phyloP scores from a whole-genome alignment of 345 rosid species.

The Eucalyptus curtisii region DNA sequence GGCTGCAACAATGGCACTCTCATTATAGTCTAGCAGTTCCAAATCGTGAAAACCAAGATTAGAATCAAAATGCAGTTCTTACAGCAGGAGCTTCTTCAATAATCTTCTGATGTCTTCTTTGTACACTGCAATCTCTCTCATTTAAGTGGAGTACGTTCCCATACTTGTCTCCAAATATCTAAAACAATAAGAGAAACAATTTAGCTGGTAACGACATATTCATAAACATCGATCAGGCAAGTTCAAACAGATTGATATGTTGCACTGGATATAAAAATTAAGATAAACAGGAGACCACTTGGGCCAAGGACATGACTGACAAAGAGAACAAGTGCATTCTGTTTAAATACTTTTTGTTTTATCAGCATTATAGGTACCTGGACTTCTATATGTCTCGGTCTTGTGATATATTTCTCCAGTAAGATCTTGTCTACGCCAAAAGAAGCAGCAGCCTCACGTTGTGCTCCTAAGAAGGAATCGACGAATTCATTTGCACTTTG shows the following conservation, averaged over 20 bases:
- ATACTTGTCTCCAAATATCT: slow-evolving; percentile 84
- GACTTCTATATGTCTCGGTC: slow-evolving; percentile 92
- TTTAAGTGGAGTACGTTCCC: slow-evolving; percentile 71
- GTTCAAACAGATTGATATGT: not conserved
- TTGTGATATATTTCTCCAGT: slow-evolving; percentile 87
- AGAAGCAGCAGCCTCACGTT: slow-evolving; percentile 93
- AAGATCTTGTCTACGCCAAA: slow-evolving; percentile 80
- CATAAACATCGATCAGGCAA: not conserved
- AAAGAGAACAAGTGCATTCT: not conserved
- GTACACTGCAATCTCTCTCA: slow-evolving; percentile 95
- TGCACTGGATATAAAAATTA: not conserved
- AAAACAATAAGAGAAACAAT: not conserved
- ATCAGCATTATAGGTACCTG: slow-evolving; percentile 32
- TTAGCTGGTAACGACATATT: not conserved
- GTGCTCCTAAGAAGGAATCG: slow-evolving; percentile 89
- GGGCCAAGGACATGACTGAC: not conserved
- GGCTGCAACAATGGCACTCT: too few relatives aligned
- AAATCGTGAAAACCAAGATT: too few relatives aligned
- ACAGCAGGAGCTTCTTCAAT: slow-evolving; percentile 99
- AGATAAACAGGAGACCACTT: not conserved
- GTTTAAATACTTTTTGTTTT: not conserved
- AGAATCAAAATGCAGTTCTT: too few relatives aligned
- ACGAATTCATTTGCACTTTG: slow-evolving; percentile 46
- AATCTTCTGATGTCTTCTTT: slow-evolving; percentile 96
- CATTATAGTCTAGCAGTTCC: too few relatives aligned